Percentiles rank a stretch among this genome's conserved stretches.
These are phyloP conservation scores for Ichthyophthirius multifiliis DNA, from an alignment of 169 alveolate genomes.

Conservation along the genomic window DNA sequence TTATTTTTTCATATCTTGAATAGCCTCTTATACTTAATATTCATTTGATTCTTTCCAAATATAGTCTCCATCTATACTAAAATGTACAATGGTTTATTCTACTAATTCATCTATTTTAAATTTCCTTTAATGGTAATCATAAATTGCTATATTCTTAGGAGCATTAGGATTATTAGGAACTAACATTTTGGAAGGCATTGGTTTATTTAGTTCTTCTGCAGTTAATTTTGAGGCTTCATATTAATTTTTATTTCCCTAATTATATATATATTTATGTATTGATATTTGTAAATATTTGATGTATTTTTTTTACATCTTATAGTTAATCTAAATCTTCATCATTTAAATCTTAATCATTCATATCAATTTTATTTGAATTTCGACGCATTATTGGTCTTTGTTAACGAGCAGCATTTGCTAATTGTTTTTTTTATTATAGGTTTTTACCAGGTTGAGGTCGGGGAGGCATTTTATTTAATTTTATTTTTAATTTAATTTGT, in stretches of 20 bases:
- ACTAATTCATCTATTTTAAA: constrained; percentile 83
- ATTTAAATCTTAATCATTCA: neutral
- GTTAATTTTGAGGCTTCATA: constrained; percentile 1
- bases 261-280: neutral
- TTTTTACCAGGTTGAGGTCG: too few relatives aligned
- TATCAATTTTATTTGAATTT: too few relatives aligned
- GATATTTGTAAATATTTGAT: neutral
- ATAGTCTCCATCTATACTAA: constrained; percentile 72
- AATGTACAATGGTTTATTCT: constrained; percentile 80
- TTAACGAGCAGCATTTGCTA: too few relatives aligned
- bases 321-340: constrained; percentile 2
- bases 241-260: neutral
- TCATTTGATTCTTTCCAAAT: constrained; percentile 25
- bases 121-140: constrained; percentile 67
- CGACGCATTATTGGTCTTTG: too few relatives aligned
- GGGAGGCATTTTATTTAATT: too few relatives aligned
- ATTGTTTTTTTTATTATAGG: too few relatives aligned
- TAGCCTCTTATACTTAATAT: constrained; percentile 48
- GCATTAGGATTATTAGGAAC: constrained; percentile 84
- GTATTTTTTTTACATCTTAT: neutral
- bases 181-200: constrained; percentile 73
- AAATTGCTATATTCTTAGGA: constrained; percentile 84
- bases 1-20: constrained; percentile 79
- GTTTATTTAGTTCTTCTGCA: constrained; percentile 66
- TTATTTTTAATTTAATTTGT: too few relatives aligned